Conservation (phyloP, 768 basidiomycete species). For the Mrakia blollopis region DNA sequence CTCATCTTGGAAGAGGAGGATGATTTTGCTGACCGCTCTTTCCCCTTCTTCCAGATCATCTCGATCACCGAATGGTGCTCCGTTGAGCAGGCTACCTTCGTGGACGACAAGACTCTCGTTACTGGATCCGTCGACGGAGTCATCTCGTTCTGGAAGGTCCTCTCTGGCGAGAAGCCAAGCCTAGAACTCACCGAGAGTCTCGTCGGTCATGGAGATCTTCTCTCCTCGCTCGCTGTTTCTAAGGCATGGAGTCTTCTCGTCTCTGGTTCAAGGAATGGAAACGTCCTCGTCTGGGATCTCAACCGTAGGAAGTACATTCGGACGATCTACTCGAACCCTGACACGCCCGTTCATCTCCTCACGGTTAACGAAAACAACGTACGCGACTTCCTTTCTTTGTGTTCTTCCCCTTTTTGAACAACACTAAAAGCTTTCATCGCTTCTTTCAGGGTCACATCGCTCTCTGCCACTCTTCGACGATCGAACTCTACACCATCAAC, state of each 20-base stretch:
- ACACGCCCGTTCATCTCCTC: conserved; percentile 57
- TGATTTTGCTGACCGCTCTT: too few relatives aligned
- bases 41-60: conserved; percentile 50
- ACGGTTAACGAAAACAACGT: conserved; percentile 85
- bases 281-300: conserved; percentile 82
- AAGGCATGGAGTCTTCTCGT: conserved; percentile 75
- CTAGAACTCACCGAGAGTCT: conserved; percentile 51
- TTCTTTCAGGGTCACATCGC: conserved; percentile 72
- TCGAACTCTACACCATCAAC: conserved; percentile 83
- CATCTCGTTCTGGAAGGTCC: conserved; percentile 69
- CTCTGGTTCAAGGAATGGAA: conserved; percentile 78
- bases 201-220: conserved; percentile 67
- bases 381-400: conserved; percentile 30
- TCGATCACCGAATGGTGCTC: conserved; percentile 71
- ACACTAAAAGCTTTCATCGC: conserved; percentile 15
- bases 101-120: conserved; percentile 65
- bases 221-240: conserved; percentile 66
- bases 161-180: conserved; percentile 48
- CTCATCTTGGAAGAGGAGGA: too few relatives aligned
- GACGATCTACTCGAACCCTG: conserved; percentile 65
- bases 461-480: conserved; percentile 63
- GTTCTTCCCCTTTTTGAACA: not conserved
- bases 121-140: conserved; percentile 76
- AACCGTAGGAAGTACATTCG: conserved; percentile 74
- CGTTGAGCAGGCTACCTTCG: conserved; percentile 70